These are phyloP conservation scores for Aspergillus luchuensis DNA, from an alignment of 2,329 filamentous ascomycete genomes.

Conservation along the genomic window DNA sequence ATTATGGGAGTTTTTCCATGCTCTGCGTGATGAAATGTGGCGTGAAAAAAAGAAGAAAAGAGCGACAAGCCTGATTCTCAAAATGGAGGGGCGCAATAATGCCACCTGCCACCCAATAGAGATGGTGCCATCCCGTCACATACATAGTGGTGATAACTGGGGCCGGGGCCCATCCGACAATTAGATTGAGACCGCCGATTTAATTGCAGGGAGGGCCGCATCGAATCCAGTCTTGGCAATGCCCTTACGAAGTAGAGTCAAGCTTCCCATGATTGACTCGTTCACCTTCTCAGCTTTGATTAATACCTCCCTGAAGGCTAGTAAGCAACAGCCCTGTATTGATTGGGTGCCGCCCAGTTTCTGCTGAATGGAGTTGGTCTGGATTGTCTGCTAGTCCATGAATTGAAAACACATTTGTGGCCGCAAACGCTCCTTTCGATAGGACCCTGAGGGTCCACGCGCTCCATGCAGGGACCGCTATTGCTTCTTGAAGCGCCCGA, in stretches of 20 bases:
- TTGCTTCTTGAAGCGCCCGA: neutral
- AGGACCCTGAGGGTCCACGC: neutral
- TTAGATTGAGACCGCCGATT: conserved; percentile 3
- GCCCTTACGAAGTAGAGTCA: neutral
- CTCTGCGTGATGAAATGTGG: neutral
- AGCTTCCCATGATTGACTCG: neutral
- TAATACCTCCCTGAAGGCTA: neutral
- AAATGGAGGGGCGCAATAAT: neutral
- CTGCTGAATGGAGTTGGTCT: neutral
- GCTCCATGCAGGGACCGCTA: neutral
- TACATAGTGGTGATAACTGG: neutral
- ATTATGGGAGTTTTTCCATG: neutral
- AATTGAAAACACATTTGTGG: neutral
- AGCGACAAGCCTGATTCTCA: neutral
- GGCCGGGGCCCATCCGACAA: conserved; percentile 2
- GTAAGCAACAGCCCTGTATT: no score
- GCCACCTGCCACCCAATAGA: neutral
- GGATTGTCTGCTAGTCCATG: neutral
- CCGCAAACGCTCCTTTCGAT: neutral
- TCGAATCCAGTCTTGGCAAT: neutral
- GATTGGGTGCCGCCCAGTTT: no score
- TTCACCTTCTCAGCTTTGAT: neutral
- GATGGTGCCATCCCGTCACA: conserved; percentile 3
- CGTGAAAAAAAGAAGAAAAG: neutral
- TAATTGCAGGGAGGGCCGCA: conserved; percentile 11